Conservation (phyloP, 805 yeast species). For the Metschnikowia dekortorum region DNA sequence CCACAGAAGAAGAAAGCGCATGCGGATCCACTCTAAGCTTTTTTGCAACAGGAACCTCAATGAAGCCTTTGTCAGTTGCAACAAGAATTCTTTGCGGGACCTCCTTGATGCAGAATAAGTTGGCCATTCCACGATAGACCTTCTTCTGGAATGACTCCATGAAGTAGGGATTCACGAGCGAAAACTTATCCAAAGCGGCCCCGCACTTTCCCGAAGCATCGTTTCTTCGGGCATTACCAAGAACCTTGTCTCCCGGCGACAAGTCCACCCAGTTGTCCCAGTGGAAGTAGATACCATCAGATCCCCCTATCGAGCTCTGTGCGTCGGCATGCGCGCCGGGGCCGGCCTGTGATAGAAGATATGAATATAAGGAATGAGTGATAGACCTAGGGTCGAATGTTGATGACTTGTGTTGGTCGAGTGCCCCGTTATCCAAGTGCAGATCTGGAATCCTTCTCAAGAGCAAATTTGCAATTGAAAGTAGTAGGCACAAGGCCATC, state of each 20-base stretch:
- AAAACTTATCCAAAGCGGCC: constrained; percentile 17
- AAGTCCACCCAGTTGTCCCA: constrained; percentile 41
- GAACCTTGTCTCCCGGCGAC: constrained; percentile 19
- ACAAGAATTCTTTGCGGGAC: constrained; percentile 25
- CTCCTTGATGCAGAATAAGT: constrained; percentile 28
- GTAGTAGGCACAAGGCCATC: constrained; percentile 6
- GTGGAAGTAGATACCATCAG: constrained; percentile 30
- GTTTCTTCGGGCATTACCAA: constrained; percentile 15
- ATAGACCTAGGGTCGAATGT: constrained; percentile 25
- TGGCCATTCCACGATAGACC: constrained; percentile 30
- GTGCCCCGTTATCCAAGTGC: constrained; percentile 20
- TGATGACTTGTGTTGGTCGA: constrained; percentile 21
- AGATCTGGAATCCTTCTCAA: constrained; percentile 19
- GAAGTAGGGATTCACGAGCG: constrained; percentile 30
- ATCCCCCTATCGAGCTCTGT: not conserved
- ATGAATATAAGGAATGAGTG: constrained; percentile 9
- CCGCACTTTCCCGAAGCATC: constrained; percentile 25
- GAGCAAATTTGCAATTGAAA: constrained; percentile 10
- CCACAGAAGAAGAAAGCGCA: not conserved
- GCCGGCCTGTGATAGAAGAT: constrained; percentile 5
- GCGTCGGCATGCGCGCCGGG: constrained; percentile 2
- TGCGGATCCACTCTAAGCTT: constrained; percentile 20
- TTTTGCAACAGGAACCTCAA: constrained; percentile 28
- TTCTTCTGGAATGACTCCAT: constrained; percentile 31
- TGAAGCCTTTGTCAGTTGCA: constrained; percentile 21